Evolutionary conservation across 805 yeast genomes (phyloP).

Genomic region (Wickerhamomyces strasburgensis): DNA sequence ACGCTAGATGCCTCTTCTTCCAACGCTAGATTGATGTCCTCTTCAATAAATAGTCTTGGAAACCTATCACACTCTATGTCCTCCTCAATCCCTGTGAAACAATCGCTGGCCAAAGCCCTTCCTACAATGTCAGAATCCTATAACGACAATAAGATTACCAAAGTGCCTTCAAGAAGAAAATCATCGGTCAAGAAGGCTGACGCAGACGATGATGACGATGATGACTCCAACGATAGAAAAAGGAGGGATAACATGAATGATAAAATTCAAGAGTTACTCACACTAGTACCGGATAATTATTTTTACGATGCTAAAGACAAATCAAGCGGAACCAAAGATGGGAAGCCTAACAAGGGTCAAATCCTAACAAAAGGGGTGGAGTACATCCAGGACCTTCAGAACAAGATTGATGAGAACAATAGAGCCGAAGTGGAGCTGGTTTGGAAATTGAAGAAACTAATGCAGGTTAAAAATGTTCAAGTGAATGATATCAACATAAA

Average conservation of each 20-base stretch:
- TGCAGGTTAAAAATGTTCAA: slow-evolving; percentile 38
- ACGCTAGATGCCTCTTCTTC: slow-evolving; percentile 15
- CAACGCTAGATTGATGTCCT: slow-evolving; percentile 5
- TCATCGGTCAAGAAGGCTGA: slow-evolving; percentile 9
- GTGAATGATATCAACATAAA: slow-evolving; percentile 38
- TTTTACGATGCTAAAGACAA: slow-evolving; percentile 38
- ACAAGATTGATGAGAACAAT: slow-evolving; percentile 71
- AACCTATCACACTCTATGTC: slow-evolving; percentile 10
- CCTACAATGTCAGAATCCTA: slow-evolving; percentile 20
- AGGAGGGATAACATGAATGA: slow-evolving; percentile 56
- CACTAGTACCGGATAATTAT: slow-evolving; percentile 39
- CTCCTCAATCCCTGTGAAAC: slow-evolving; percentile 23
- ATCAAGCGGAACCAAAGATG: slow-evolving; percentile 71
- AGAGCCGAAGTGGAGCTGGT: slow-evolving; percentile 72
- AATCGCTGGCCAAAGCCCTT: slow-evolving; percentile 17
- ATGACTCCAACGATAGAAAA: slow-evolving; percentile 38
- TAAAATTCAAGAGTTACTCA: slow-evolving; percentile 47
- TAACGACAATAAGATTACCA: slow-evolving; percentile 19
- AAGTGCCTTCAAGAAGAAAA: slow-evolving; percentile 19
- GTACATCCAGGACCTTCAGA: slow-evolving; percentile 62
- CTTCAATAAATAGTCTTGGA: neutral
- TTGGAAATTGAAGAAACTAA: slow-evolving; percentile 51
- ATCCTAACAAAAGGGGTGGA: slow-evolving; percentile 72
- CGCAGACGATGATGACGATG: slow-evolving; percentile 21
- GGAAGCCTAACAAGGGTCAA: slow-evolving; percentile 82